A percentile compares a stretch with the other conserved stretches of the same genome.
phyloP scores from a whole-genome alignment of 768 basidiomycete species.

The Serendipita vermifera region DNA sequence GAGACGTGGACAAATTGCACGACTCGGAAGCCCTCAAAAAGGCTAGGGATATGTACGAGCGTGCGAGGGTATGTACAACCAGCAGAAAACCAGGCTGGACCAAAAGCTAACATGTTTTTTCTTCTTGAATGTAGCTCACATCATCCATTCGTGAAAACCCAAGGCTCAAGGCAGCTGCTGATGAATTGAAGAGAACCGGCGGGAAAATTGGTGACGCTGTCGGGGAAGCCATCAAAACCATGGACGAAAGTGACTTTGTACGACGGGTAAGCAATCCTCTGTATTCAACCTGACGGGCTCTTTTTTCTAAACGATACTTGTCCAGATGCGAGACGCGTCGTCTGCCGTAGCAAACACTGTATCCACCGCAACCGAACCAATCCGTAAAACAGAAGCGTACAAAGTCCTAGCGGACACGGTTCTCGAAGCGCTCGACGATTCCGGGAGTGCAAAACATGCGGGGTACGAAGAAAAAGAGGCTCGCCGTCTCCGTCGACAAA shows the following conservation, averaged over 20 bases:
- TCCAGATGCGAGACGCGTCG: slow-evolving; percentile 72
- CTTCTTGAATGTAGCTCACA: slow-evolving; percentile 43
- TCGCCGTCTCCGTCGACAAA: slow-evolving; percentile 64
- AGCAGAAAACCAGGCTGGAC: neutral
- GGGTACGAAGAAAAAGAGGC: slow-evolving; percentile 95
- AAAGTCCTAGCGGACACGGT: slow-evolving; percentile 81
- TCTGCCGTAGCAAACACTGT: slow-evolving; percentile 77
- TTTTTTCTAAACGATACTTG: neutral
- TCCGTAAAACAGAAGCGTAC: slow-evolving; percentile 91
- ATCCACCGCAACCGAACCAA: slow-evolving; percentile 85
- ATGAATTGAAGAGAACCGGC: slow-evolving; percentile 80
- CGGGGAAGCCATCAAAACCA: slow-evolving; percentile 74
- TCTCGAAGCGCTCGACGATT: slow-evolving; percentile 87
- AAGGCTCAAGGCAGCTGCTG: slow-evolving; percentile 76
- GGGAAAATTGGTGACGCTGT: slow-evolving; percentile 91
- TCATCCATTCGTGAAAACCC: slow-evolving; percentile 97
- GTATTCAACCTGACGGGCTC: neutral
- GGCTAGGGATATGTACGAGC: slow-evolving; percentile 84
- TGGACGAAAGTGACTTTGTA: slow-evolving; percentile 92
- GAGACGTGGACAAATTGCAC: slow-evolving; percentile 93
- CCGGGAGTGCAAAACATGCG: slow-evolving; percentile 82
- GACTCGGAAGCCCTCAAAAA: slow-evolving; percentile 93
- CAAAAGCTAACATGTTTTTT: neutral
- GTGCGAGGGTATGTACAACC: slow-evolving; percentile 64
- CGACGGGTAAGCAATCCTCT: slow-evolving; percentile 45